A percentile compares a stretch with the other conserved stretches of the same genome.
phyloP scores from a whole-genome alignment of 495 filamentous ascomycete genomes.

The Peziza echinospora region DNA sequence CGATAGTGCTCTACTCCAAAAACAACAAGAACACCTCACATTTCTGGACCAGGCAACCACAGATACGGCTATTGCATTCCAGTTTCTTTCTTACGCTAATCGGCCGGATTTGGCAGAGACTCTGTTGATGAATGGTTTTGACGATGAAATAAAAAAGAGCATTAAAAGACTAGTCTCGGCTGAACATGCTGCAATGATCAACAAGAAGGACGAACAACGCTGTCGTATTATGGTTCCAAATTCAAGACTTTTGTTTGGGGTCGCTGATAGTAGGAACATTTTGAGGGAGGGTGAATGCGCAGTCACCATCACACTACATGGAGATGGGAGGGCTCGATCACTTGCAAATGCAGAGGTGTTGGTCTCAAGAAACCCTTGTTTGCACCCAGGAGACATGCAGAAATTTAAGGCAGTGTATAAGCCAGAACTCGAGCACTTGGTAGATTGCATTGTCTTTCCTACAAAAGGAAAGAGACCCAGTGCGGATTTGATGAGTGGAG shows the following conservation, averaged over 20 bases:
- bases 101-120: constrained; percentile 25
- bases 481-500: constrained; percentile 33
- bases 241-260: constrained; percentile 28
- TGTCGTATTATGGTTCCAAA: constrained; percentile 27
- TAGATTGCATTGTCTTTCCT: constrained; percentile 32
- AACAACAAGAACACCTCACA: constrained; percentile 26
- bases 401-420: constrained; percentile 28
- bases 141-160: constrained; percentile 18
- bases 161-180: constrained; percentile 21
- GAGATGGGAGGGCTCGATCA: constrained; percentile 23
- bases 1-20: constrained; percentile 20
- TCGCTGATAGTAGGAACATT: constrained; percentile 28
- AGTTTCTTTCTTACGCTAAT: constrained; percentile 25
- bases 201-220: constrained; percentile 26
- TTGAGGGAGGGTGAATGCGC: constrained; percentile 27
- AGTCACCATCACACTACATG: constrained; percentile 25
- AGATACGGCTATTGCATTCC: constrained; percentile 22
- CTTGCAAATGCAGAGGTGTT: constrained; percentile 25
- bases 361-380: constrained; percentile 31
- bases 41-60: constrained; percentile 20
- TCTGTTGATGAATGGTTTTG: constrained; percentile 25
- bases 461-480: constrained; percentile 26
- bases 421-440: constrained; percentile 24
- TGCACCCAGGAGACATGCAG: constrained; percentile 32
- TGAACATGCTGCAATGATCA: constrained; percentile 27